Base-by-base conservation (phyloP, 2,329 filamentous ascomycete species). In the Aspergillus sp. region DNA sequence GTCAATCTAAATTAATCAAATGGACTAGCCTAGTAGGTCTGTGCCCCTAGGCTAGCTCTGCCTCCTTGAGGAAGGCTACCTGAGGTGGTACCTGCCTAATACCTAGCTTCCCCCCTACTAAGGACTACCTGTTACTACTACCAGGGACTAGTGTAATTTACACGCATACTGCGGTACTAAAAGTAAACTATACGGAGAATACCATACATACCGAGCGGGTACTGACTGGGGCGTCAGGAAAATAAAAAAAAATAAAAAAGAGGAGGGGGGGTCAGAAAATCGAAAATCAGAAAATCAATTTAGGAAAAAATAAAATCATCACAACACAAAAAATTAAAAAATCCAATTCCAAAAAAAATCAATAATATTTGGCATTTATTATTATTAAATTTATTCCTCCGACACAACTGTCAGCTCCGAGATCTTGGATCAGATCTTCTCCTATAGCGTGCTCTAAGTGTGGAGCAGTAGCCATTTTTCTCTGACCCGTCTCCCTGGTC, bases 381-480 rank as follows among this genome's bases (percentile, higher is more conserved):
- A 55, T 62, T 59, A 59, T 65, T 63, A 45, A 30, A 63, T 62
- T 59, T 63, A 67, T 68, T 67, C 65, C 65, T 68, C 66, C 65
- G 66, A 68, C 63, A 66, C 63, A 66, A 67, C 65, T 74, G 72
- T 75, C 72, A 75, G 71, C 72, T 75, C 71, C 70, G 69, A 75
- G 72, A 75, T 75, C 72, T 74, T 74, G 71, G 72, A 72, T 74
- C 72, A 69, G 72, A 74, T 74, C 72, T 74, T 74, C 72, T 71
- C 67, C 65, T 69, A 74, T 74, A 73, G 71, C 70, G 70, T 72
- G 71, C 69, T 67, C 60, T 50, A 62, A 58, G 65, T 70, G 67
- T 68, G 66, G 67, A 69, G 66, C 66, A 62, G 68, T 63, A 67
- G 67, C 65, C 71, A 69, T 70, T 72, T 72, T 67, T 67, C 65